These are phyloP conservation scores for Trichophyton rubrum DNA, from an alignment of 2,329 filamentous ascomycete genomes.

Conservation along the genomic window DNA sequence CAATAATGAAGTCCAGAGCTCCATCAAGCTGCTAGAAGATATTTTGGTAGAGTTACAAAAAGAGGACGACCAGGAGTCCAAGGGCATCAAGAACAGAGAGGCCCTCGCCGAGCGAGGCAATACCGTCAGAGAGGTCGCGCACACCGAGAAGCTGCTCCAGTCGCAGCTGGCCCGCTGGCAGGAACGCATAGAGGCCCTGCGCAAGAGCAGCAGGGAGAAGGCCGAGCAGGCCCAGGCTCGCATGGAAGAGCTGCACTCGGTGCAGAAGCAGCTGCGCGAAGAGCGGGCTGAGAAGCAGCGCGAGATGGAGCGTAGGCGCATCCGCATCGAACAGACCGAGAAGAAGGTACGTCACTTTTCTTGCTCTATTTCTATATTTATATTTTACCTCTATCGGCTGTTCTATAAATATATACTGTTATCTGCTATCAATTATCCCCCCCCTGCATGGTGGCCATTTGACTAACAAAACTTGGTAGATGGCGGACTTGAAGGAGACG, in stretches of 20 bases:
- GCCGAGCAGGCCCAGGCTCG: conserved; percentile 67
- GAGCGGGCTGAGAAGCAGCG: conserved; percentile 77
- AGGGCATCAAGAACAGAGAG: conserved; percentile 70
- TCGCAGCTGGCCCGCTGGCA: conserved; percentile 76
- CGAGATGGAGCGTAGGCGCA: conserved; percentile 80
- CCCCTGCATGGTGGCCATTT: no score
- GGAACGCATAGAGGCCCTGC: conserved; percentile 72
- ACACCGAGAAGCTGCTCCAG: conserved; percentile 69
- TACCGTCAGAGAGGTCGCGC: conserved; percentile 81
- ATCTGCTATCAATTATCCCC: no score
- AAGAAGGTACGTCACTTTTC: conserved; percentile 61
- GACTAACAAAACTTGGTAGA: conserved; percentile 45
- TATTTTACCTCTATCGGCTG: not conserved
- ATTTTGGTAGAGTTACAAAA: conserved; percentile 71
- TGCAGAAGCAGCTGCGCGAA: conserved; percentile 69
- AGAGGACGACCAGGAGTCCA: conserved; percentile 78
- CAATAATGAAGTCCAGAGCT: conserved; percentile 69
- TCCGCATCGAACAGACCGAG: conserved; percentile 95
- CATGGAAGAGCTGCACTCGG: conserved; percentile 76
- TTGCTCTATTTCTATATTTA: conserved; percentile 6
- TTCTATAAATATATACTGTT: not conserved
- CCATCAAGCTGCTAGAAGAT: conserved; percentile 80
- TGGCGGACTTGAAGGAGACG: conserved; percentile 93
- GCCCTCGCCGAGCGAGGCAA: conserved; percentile 78
- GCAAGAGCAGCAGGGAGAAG: conserved; percentile 68